phyloP scores from a whole-genome alignment of 371 early-diverging fungal genomes.

The Blakeslea trispora region DNA sequence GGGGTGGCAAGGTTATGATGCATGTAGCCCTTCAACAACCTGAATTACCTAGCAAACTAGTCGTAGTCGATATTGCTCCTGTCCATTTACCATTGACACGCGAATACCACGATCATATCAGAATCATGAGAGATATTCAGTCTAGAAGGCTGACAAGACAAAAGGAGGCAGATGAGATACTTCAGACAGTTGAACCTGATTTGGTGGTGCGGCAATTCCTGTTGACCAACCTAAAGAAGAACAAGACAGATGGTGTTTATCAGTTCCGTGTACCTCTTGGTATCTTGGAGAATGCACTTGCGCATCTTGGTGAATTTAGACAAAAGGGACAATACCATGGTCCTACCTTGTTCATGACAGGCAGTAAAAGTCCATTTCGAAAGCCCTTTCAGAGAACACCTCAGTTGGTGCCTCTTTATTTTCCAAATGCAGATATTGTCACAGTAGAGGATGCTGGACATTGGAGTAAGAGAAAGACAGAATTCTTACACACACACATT shows the following conservation, averaged over 20 bases:
- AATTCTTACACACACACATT: neutral
- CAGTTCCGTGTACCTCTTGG: slow-evolving; percentile 73
- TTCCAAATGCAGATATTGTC: slow-evolving; percentile 64
- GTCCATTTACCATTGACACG: slow-evolving; percentile 45
- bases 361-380: slow-evolving; percentile 68
- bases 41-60: slow-evolving; percentile 58
- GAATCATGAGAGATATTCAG: slow-evolving; percentile 71
- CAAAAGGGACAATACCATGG: slow-evolving; percentile 27
- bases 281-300: slow-evolving; percentile 60
- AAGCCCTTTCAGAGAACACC: slow-evolving; percentile 39
- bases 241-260: slow-evolving; percentile 43
- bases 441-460: slow-evolving; percentile 76
- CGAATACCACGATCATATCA: slow-evolving; percentile 63
- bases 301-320: slow-evolving; percentile 57
- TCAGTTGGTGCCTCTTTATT: slow-evolving; percentile 55
- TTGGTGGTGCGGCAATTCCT: slow-evolving; percentile 78
- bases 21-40: slow-evolving; percentile 65
- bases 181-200: slow-evolving; percentile 57
- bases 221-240: slow-evolving; percentile 81
- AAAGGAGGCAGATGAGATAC: slow-evolving; percentile 72
- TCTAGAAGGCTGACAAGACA: slow-evolving; percentile 53
- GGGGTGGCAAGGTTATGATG: slow-evolving; percentile 92
- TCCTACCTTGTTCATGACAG: slow-evolving; percentile 80
- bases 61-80: slow-evolving; percentile 90
- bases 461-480: slow-evolving; percentile 66